A percentile compares a stretch with the other conserved stretches of the same genome.
These are phyloP conservation scores for Epichloe hybrida DNA, from an alignment of 2,329 filamentous ascomycete species.

Conservation along the genomic window DNA sequence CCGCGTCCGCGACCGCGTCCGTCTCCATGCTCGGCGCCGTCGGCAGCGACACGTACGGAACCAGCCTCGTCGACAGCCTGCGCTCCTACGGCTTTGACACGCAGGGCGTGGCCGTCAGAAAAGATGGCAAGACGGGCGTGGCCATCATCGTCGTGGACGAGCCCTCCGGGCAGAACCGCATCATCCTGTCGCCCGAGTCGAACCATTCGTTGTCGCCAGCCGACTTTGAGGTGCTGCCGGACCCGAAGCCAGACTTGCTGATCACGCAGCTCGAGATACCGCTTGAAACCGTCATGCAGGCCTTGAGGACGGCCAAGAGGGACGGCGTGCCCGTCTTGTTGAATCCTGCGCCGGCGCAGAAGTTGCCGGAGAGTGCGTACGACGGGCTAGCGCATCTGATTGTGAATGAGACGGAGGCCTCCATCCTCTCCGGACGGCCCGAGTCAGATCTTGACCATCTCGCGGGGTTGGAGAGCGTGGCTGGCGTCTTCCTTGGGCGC, in stretches of 20 bases:
- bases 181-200: conserved; percentile 58
- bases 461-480: conserved; percentile 33
- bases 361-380: conserved; percentile 54
- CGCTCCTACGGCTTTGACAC: conserved; percentile 48
- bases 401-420: conserved; percentile 83
- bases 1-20: conserved; percentile 18
- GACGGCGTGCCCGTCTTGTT: conserved; percentile 52
- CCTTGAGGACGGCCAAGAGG: conserved; percentile 36
- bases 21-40: conserved; percentile 66
- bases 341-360: conserved; percentile 70
- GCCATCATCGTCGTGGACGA: conserved; percentile 67
- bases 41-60: conserved; percentile 53
- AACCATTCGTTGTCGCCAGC: conserved; percentile 39
- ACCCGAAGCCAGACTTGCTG: conserved; percentile 43
- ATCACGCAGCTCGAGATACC: conserved; percentile 73
- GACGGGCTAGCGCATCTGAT: conserved; percentile 61
- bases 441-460: conserved; percentile 35
- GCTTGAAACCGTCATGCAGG: conserved; percentile 47
- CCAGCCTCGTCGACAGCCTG: conserved; percentile 44
- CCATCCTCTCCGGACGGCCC: conserved; percentile 48
- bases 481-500: conserved; percentile 45
- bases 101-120: conserved; percentile 31
- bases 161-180: conserved; percentile 60
- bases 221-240: conserved; percentile 21
- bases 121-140: conserved; percentile 46